These are phyloP conservation scores for Cardamine resedifolia DNA, from an alignment of 345 rosid genomes.

Conservation along the genomic window DNA sequence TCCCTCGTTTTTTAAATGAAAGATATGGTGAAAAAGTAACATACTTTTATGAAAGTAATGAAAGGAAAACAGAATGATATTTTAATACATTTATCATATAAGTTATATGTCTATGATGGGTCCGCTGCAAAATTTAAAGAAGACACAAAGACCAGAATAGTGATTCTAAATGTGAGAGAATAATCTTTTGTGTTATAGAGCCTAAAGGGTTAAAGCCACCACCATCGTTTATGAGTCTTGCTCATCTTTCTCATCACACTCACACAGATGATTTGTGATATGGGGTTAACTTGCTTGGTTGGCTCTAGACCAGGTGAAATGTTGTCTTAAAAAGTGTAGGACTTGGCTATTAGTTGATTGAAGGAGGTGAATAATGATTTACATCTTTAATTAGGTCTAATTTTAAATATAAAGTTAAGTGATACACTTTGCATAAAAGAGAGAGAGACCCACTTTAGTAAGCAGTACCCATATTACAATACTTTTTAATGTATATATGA, in stretches of 20 bases:
- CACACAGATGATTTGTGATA: neutral
- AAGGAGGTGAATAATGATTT: neutral
- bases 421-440: constrained; percentile 41
- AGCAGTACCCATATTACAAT: constrained; percentile 33
- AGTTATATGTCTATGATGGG: constrained; percentile 13
- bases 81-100: constrained; percentile 7
- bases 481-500: constrained; percentile 28
- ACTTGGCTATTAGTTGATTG: constrained; percentile 8
- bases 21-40: constrained; percentile 22
- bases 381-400: constrained; percentile 11
- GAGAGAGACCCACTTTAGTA: constrained; percentile 50
- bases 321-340: constrained; percentile 22
- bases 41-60: constrained; percentile 35
- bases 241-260: neutral
- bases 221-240: constrained; percentile 8
- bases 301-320: constrained; percentile 23
- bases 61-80: constrained; percentile 23
- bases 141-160: neutral
- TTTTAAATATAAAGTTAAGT: constrained; percentile 1
- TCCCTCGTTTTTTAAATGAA: constrained; percentile 6
- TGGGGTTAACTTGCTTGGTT: neutral
- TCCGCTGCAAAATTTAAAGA: neutral
- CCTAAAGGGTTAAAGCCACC: neutral
- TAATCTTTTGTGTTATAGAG: constrained; percentile 8
- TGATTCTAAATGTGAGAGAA: constrained; percentile 12